phyloP scores from a whole-genome alignment of 2,329 filamentous ascomycete species.

The Zymoseptoria tritici region DNA sequence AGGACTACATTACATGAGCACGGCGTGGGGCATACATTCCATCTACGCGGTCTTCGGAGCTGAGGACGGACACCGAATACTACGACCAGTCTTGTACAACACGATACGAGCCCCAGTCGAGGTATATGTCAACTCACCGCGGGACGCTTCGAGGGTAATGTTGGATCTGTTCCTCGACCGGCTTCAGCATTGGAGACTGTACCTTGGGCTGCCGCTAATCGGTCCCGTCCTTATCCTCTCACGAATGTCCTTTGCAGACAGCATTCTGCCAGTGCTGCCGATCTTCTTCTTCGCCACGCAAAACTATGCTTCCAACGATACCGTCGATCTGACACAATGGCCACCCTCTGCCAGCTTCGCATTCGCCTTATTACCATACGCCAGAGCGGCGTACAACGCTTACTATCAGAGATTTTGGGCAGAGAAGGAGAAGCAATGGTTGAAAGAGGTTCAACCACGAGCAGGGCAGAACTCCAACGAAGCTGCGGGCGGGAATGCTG shows the following conservation, averaged over 20 bases:
- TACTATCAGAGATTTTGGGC: constrained; percentile 55
- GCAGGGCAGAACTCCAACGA: constrained; percentile 26
- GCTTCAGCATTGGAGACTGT: constrained; percentile 43
- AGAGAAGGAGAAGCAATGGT: constrained; percentile 52
- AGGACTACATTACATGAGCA: constrained; percentile 17
- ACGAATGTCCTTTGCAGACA: constrained; percentile 56
- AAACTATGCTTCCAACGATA: constrained; percentile 36
- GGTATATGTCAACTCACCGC: constrained; percentile 13
- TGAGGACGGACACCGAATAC: constrained; percentile 51
- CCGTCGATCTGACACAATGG: constrained; percentile 52
- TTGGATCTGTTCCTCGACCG: constrained; percentile 19
- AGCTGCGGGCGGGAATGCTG: constrained; percentile 17
- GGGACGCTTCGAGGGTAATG: constrained; percentile 9
- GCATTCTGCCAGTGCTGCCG: constrained; percentile 55
- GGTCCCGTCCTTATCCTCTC: constrained; percentile 61
- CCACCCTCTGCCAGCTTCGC: constrained; percentile 60
- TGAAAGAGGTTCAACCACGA: constrained; percentile 55
- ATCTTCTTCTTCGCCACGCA: constrained; percentile 54
- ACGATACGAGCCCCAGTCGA: constrained; percentile 18
- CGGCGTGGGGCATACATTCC: constrained; percentile 51
- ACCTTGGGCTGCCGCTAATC: constrained; percentile 59
- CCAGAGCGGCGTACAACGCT: constrained; percentile 56
- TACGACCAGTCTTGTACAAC: constrained; percentile 34
- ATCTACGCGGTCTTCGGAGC: constrained; percentile 60
- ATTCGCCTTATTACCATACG: constrained; percentile 58